Evolutionary conservation across 176 grass and related monocot species (phyloP), one percentile per base, ranked within the genome.

Genomic region (Phyllostachys edulis): DNA sequence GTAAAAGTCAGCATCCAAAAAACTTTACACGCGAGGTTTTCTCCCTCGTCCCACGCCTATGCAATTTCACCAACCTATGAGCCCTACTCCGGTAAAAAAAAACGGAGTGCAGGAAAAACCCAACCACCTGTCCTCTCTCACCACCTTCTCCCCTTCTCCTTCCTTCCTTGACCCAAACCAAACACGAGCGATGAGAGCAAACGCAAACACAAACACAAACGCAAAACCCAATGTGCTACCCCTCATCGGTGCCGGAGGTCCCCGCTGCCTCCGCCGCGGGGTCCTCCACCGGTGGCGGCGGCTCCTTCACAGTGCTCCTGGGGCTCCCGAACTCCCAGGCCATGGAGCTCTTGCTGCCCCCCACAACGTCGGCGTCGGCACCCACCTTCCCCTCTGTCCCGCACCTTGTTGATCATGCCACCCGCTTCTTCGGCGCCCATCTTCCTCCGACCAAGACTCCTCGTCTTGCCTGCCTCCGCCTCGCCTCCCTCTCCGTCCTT

Each of bases 221-320:
- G 27, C 46, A 20, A 79, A 16, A 32, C 12, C 80, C 75, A 84
- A 90, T 90, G 89, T 85, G 75, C 75, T 69, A 39, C 89, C 18
- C 55, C 18, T 80, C 80, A 23, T 60, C 75, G 24, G 50, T 73
- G 73, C 73, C 69, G 88, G 79, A 90, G 47, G 49, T 79, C 27
- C 67, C 84, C n/a, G 41, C 75, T 10, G 52, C 85, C 38, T 3
- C 79, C 49, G 50, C 79, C 4, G 13, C 69, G 29, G 67, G 79
- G 34, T 75, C 90, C 9, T 1, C 42, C 57, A 4, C n/a, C n/a
- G 6, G 36, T 42, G 63, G 80, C 12, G 76, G 76, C 1, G 81
- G 90, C 49, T 85, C 89, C 11, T 97, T 90, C 88, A 97, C 92
- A 29, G 88, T 79, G 36, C 92, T 89, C 34, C 87, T 88, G 46